A percentile compares a stretch with the other conserved stretches of the same genome.
Evolutionary conservation across 192 early-diverging fungal species (phyloP).

Genomic region (Coemansia sp.): DNA sequence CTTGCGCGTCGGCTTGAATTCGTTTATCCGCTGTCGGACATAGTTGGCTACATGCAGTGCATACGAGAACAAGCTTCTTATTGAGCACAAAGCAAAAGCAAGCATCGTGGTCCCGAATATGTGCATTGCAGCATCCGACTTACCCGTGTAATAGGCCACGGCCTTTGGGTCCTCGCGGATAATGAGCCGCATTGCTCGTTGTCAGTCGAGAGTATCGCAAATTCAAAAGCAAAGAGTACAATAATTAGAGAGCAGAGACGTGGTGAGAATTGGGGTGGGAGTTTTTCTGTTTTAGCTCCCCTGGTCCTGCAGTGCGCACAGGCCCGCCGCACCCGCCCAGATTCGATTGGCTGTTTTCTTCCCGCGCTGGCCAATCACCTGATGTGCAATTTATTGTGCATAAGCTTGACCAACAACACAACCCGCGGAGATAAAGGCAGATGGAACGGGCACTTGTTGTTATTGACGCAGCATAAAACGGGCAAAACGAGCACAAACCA

Average conservation of each 20-base stretch:
- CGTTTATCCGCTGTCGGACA: constrained; percentile 72
- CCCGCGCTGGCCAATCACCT: neutral
- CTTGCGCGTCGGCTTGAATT: constrained; percentile 69
- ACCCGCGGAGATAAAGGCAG: too few species aligned
- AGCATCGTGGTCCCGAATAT: neutral
- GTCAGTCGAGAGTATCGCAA: neutral
- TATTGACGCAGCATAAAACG: too few species aligned
- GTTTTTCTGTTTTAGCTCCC: neutral
- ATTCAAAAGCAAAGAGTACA: constrained; percentile 1
- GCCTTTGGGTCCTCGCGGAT: constrained; percentile 55
- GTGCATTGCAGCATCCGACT: constrained; percentile 5
- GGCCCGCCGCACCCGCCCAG: neutral
- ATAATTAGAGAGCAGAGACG: neutral
- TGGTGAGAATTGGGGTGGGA: neutral
- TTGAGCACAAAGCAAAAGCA: neutral
- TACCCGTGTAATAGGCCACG: constrained; percentile 52
- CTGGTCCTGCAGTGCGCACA: constrained; percentile 3
- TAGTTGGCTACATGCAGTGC: constrained; percentile 63
- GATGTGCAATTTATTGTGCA: neutral
- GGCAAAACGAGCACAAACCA: too few species aligned
- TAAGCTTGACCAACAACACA: too few species aligned
- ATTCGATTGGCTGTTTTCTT: neutral
- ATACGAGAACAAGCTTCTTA: neutral
- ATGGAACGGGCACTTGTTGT: too few species aligned
- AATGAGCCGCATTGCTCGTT: constrained; percentile 43